Evolutionary conservation across 805 yeast genomes (phyloP).

Genomic region (Yarrowia sp.): DNA sequence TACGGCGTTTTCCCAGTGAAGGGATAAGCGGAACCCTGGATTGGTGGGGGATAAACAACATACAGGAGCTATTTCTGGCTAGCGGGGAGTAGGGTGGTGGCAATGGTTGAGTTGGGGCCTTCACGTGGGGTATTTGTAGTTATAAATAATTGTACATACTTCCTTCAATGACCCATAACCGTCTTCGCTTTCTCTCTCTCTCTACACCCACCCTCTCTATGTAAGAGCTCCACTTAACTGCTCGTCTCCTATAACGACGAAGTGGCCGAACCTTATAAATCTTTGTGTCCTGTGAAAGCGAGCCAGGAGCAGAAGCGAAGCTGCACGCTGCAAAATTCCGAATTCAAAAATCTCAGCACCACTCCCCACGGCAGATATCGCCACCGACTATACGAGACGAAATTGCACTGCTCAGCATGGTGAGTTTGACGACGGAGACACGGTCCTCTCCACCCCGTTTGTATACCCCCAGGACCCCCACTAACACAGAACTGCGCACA

Average conservation of each 20-base stretch:
- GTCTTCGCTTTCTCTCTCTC: not conserved
- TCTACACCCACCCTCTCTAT: not conserved
- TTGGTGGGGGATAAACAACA: slow-evolving; percentile 31
- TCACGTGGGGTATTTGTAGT: too few relatives aligned
- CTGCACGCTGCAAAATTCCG: slow-evolving; percentile 38
- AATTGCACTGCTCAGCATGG: slow-evolving; percentile 35
- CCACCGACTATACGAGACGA: slow-evolving; percentile 36
- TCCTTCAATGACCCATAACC: too few relatives aligned
- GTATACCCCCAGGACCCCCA: not conserved
- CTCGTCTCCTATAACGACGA: slow-evolving; percentile 30
- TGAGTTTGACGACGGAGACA: not conserved
- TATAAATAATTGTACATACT: too few relatives aligned
- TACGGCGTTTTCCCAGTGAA: slow-evolving; percentile 17
- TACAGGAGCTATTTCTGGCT: slow-evolving; percentile 24
- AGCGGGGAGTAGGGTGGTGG: too few relatives aligned
- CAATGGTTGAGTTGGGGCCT: too few relatives aligned
- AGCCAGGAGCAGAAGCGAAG: slow-evolving; percentile 38
- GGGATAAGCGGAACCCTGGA: slow-evolving; percentile 23
- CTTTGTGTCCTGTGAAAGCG: slow-evolving; percentile 36
- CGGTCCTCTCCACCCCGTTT: not conserved
- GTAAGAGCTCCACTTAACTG: slow-evolving; percentile 5
- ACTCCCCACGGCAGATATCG: slow-evolving; percentile 26
- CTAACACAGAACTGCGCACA: slow-evolving; percentile 37
- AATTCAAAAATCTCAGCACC: slow-evolving; percentile 35
- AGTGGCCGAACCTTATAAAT: slow-evolving; percentile 31